Conservation (phyloP, 169 alveolate genomes). For the Cyclospora cayetanensis region DNA sequence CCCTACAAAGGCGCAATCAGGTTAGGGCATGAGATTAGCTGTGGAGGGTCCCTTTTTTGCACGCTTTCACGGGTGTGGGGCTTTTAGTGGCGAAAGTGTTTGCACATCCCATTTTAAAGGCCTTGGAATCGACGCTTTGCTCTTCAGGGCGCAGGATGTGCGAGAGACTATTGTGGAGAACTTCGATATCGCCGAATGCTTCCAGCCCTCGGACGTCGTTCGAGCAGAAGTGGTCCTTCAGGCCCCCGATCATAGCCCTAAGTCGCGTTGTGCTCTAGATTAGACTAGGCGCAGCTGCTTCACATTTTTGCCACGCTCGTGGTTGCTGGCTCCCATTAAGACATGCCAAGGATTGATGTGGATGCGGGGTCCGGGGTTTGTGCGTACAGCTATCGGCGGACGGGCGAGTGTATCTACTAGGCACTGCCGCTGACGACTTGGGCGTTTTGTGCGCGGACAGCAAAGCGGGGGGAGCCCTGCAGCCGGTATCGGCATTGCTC, state of each 20-base stretch:
- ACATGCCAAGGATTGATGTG: too few relatives aligned
- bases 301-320: too few relatives aligned
- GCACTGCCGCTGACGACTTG: neutral
- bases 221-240: neutral
- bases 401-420: neutral
- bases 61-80: too few relatives aligned
- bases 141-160: neutral
- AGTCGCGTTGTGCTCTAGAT: too few relatives aligned
- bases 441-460: constrained; percentile 12
- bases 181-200: neutral
- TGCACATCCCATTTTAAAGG: neutral
- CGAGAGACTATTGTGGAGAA: neutral
- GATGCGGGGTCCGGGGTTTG: constrained; percentile 14
- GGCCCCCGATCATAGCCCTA: neutral
- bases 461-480: constrained; percentile 16
- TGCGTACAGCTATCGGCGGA: neutral
- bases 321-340: too few relatives aligned
- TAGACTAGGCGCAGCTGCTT: too few relatives aligned
- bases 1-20: neutral
- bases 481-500: neutral
- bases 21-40: neutral
- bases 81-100: neutral
- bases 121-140: neutral
- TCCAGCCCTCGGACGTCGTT: neutral
- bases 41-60: too few relatives aligned